Percentiles rank a stretch among this genome's conserved stretches.
Evolutionary conservation across 2,329 filamentous ascomycete genomes (phyloP).

Genomic region (Paecilomyces sp.): DNA sequence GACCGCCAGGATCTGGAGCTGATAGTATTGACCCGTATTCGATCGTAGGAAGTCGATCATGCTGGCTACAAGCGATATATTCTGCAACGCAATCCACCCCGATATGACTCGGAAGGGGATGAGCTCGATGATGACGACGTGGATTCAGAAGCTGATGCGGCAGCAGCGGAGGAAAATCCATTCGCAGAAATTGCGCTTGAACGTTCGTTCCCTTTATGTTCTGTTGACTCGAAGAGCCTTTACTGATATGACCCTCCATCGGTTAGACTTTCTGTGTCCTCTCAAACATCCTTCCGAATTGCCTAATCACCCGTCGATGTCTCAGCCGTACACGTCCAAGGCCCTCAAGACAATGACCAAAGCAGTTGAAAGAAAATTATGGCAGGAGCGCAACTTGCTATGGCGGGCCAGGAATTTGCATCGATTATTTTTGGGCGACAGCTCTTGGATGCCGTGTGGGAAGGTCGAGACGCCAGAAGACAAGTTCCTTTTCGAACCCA

Average conservation of each 20-base stretch:
- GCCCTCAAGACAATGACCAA: slow-evolving; percentile 52
- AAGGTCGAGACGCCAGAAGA: slow-evolving; percentile 46
- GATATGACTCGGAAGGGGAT: slow-evolving; percentile 58
- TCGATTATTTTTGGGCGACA: slow-evolving; percentile 53
- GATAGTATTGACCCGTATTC: background rate
- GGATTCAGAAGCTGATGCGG: slow-evolving; percentile 51
- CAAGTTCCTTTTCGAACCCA: slow-evolving; percentile 39
- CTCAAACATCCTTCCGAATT: slow-evolving; percentile 56
- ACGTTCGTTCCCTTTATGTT: slow-evolving; percentile 33
- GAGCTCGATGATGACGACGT: slow-evolving; percentile 53
- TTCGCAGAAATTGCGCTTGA: slow-evolving; percentile 53
- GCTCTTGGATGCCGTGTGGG: slow-evolving; percentile 52
- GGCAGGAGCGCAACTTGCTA: slow-evolving; percentile 49
- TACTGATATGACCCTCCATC: slow-evolving; percentile 6
- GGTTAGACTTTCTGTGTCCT: slow-evolving; percentile 51
- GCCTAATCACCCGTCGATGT: slow-evolving; percentile 52
- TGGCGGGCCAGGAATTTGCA: slow-evolving; percentile 53
- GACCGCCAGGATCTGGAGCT: slow-evolving; percentile 5
- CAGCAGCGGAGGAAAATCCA: slow-evolving; percentile 54
- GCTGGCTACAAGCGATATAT: slow-evolving; percentile 56
- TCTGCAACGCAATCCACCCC: slow-evolving; percentile 51
- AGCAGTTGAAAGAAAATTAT: slow-evolving; percentile 50
- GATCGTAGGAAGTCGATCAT: slow-evolving; percentile 50
- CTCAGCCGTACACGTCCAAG: slow-evolving; percentile 51
- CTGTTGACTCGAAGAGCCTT: background rate